These are phyloP conservation scores for Hexamita inflata DNA, from an alignment of 208 protist species.

Conservation along the genomic window DNA sequence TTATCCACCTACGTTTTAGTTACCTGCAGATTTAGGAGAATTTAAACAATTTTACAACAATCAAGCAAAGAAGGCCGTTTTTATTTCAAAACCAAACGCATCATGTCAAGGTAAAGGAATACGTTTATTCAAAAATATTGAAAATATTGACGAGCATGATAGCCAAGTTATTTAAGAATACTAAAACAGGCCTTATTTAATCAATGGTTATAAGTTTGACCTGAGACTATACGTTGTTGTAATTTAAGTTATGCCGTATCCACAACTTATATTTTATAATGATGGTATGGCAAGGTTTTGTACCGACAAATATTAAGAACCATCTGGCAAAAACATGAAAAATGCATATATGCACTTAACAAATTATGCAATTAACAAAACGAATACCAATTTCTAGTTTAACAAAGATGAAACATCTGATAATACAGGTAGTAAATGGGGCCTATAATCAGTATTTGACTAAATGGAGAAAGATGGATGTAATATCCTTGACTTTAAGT, in stretches of 20 bases:
- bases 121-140: constrained; percentile 61
- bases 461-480: constrained; percentile 51
- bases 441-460: constrained; percentile 65
- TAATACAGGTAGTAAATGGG: constrained; percentile 65
- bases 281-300: constrained; percentile 78
- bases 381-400: constrained; percentile 64
- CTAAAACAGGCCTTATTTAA: constrained; percentile 63
- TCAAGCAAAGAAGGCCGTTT: constrained; percentile 56
- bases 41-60: constrained; percentile 52
- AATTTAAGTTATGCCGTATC: constrained; percentile 58
- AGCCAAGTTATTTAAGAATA: constrained; percentile 76
- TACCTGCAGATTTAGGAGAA: constrained; percentile 52
- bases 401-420: constrained; percentile 58
- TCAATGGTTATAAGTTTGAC: constrained; percentile 78
- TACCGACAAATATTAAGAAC: constrained; percentile 65
- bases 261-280: constrained; percentile 68
- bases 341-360: constrained; percentile 78
- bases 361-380: constrained; percentile 86
- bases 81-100: constrained; percentile 74
- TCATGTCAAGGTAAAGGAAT: constrained; percentile 75
- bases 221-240: constrained; percentile 78
- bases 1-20: constrained; percentile 37
- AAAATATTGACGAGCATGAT: constrained; percentile 57
- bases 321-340: constrained; percentile 58
- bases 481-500: constrained; percentile 23